Conservation (phyloP, 2,329 filamentous ascomycete genomes). For the Diaporthe eres region DNA sequence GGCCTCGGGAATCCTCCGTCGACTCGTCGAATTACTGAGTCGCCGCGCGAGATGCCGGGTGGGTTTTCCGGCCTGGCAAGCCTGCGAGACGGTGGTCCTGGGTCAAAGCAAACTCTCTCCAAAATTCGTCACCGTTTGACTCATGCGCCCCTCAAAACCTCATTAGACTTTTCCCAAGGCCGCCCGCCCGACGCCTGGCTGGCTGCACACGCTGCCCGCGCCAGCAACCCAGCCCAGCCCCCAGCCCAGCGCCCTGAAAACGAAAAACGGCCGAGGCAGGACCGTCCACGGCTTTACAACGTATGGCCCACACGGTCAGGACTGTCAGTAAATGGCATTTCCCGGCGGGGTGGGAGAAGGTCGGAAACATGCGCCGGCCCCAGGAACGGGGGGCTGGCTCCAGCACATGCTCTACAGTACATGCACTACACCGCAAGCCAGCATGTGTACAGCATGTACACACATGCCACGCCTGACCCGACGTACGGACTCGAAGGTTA, state of each 20-base stretch:
- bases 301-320: background rate
- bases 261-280: conserved; percentile 25
- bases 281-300: conserved; percentile 28
- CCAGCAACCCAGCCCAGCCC: background rate
- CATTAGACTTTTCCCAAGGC: conserved; percentile 31
- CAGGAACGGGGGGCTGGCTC: conserved; percentile 2
- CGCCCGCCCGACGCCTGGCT: conserved; percentile 14
- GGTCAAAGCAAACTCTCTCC: conserved; percentile 29
- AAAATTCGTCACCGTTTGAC: conserved; percentile 30
- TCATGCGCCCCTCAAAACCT: conserved; percentile 30
- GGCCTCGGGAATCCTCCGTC: conserved; percentile 33
- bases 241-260: conserved; percentile 1
- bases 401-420: background rate
- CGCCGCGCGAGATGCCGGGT: conserved; percentile 31
- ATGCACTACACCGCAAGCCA: background rate
- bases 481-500: background rate
- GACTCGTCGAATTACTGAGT: conserved; percentile 28
- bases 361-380: conserved; percentile 21
- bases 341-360: conserved; percentile 20
- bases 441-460: background rate
- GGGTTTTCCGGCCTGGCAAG: conserved; percentile 23
- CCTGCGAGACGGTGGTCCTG: conserved; percentile 24
- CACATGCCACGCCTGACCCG: background rate
- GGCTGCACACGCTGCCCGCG: conserved; percentile 10
- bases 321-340: conserved; percentile 4